A percentile compares a stretch with the other conserved stretches of the same genome.
These are phyloP conservation scores for Oenanthe sinensis DNA, from an alignment of 129 eudicot genomes.

Conservation along the genomic window DNA sequence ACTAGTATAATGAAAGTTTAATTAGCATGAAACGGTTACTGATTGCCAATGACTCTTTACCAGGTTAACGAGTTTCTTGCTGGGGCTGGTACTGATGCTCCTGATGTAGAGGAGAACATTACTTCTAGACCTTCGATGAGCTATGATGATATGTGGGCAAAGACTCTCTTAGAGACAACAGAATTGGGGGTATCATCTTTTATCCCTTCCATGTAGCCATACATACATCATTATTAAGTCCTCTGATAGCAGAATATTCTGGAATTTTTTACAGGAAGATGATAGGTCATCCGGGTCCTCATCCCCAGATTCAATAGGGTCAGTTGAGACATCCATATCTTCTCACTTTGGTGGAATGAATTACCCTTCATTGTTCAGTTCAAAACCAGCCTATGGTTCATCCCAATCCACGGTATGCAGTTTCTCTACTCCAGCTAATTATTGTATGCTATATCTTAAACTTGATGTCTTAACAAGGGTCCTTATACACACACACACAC, in stretches of 20 bases:
- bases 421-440: background rate
- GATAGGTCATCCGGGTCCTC: slow-evolving; percentile 85
- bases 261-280: slow-evolving; percentile 37
- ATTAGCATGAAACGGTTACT: background rate
- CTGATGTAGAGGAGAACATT: slow-evolving; percentile 91
- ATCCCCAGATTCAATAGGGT: slow-evolving; percentile 88
- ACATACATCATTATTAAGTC: background rate
- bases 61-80: slow-evolving; percentile 96
- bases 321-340: slow-evolving; percentile 96
- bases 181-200: slow-evolving; percentile 58
- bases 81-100: slow-evolving; percentile 99
- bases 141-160: slow-evolving; percentile 99
- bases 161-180: slow-evolving; percentile 80
- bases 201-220: slow-evolving; percentile 6
- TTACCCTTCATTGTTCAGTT: slow-evolving; percentile 92
- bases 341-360: slow-evolving; percentile 97
- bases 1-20: background rate
- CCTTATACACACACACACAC: background rate
- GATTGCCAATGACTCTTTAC: slow-evolving; percentile 4
- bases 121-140: slow-evolving; percentile 75
- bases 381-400: slow-evolving; percentile 60
- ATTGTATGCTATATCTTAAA: background rate
- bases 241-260: slow-evolving; percentile 1
- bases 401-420: slow-evolving; percentile 62
- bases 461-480: background rate